These are phyloP conservation scores for Quillaja saponaria DNA, from an alignment of 306 rosid species.

Conservation along the genomic window DNA sequence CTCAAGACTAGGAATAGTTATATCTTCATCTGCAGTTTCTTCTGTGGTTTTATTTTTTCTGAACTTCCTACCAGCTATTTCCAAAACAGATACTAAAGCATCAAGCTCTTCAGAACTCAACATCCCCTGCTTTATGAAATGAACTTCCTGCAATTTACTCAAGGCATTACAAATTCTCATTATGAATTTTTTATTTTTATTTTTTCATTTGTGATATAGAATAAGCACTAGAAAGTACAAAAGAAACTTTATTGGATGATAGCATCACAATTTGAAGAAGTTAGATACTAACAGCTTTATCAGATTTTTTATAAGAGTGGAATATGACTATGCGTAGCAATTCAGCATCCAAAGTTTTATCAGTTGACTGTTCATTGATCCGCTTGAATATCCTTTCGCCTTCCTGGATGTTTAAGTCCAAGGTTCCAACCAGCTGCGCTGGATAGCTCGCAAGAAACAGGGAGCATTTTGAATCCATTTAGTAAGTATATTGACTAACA, in stretches of 20 bases:
- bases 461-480: no score
- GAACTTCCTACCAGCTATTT: slow-evolving; percentile 66
- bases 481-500: no score
- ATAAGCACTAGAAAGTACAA: slow-evolving; percentile 21
- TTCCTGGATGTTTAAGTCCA: slow-evolving; percentile 53
- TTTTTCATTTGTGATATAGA: background rate
- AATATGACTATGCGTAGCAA: slow-evolving; percentile 65
- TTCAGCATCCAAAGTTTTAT: slow-evolving; percentile 40
- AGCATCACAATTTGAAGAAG: slow-evolving; percentile 11
- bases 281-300: slow-evolving; percentile 64
- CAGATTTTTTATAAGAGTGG: slow-evolving; percentile 63
- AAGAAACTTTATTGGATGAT: slow-evolving; percentile 12
- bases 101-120: slow-evolving; percentile 70
- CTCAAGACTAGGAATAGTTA: slow-evolving; percentile 73
- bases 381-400: slow-evolving; percentile 43
- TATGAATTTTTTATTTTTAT: background rate
- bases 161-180: slow-evolving; percentile 4
- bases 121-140: slow-evolving; percentile 72
- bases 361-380: slow-evolving; percentile 32
- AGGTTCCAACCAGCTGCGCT: slow-evolving; percentile 91
- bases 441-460: slow-evolving; percentile 32
- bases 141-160: slow-evolving; percentile 75
- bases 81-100: slow-evolving; percentile 72
- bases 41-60: slow-evolving; percentile 45
- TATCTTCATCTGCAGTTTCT: slow-evolving; percentile 58